phyloP scores from a whole-genome alignment of 2,329 filamentous ascomycete species.

The Calycina herbarum region DNA sequence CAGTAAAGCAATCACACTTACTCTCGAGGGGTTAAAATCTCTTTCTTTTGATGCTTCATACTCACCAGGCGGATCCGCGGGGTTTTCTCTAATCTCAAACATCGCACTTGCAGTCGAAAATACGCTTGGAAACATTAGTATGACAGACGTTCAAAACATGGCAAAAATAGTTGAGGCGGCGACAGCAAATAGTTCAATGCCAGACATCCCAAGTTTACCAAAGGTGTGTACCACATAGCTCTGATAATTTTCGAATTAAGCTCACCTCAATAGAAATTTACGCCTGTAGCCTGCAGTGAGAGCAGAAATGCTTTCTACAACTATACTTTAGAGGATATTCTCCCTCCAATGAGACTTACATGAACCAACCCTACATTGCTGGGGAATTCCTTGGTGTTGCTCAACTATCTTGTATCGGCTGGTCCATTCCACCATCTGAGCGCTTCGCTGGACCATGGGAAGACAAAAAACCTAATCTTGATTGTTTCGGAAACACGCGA shows the following conservation, averaged over 20 bases:
- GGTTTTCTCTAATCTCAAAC: no score
- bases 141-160: no score
- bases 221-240: no score
- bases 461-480: conserved; percentile 36
- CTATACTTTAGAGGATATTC: background rate
- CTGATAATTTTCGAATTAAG: no score
- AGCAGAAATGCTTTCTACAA: no score
- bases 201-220: no score
- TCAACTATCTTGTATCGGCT: background rate
- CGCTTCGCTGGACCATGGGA: conserved; percentile 26
- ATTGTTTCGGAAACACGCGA: conserved; percentile 36
- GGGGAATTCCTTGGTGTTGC: background rate
- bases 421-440: conserved; percentile 2
- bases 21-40: background rate
- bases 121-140: no score
- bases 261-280: no score
- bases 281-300: no score
- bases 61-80: background rate
- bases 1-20: background rate
- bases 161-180: no score
- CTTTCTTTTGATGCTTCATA: background rate
- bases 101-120: no score
- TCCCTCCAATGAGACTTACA: background rate
- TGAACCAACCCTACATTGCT: conserved; percentile 6
- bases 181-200: no score